Evolutionary conservation across 495 filamentous ascomycete species (phyloP), one percentile per base, ranked within the genome.

Genomic region (Friedmanniomyces simplex): DNA sequence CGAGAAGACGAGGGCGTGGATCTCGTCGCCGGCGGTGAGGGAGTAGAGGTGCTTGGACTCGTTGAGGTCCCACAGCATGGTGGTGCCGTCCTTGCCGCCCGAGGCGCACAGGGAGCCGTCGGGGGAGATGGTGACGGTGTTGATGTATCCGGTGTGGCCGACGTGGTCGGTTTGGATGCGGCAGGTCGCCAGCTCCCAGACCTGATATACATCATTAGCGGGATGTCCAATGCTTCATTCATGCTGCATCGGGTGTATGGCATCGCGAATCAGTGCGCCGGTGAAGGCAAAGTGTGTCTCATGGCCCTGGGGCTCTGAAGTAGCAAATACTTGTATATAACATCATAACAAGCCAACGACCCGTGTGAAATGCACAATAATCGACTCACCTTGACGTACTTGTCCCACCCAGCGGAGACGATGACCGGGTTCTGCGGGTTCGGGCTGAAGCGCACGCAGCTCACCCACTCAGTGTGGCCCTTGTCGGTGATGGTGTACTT

Each of bases 41-140:
- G 91, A 96, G 86, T 99, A 99, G 66, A 99, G 87, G 81, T 99
- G 93, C 86, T 99, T 99, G 73, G 90, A 96, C 84, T 99, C 93
- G 85, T 99, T 99, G 62, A 99, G 86, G 71, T 99, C 93, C 93
- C 93, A 99, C 66, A 99, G 89, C 93, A 99, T 99, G 71, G 93
- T 97, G 69, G 93, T 97, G 73, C 93, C 93, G 80, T 99, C 93
- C 82, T 99, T 99, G 71, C 93, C 93, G 72, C 94, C 93, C 62
- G 93, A 97, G 57, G 93, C 93, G 81, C 93, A 99, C 69, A 99
- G 93, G 61, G 93, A 99, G 67, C 93, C 93, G 73, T 99, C 93
- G 70, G 93, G 93, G 66, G 94, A 97, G 82, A 99, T 97, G 72
- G 93, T 99, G 75, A 99, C 93, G 72, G 93, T 94, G 87, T 99